Percentiles rank a stretch among this genome's conserved stretches.
Conservation (phyloP, 2,329 filamentous ascomycete genomes). For the Diaporthe destruens region DNA sequence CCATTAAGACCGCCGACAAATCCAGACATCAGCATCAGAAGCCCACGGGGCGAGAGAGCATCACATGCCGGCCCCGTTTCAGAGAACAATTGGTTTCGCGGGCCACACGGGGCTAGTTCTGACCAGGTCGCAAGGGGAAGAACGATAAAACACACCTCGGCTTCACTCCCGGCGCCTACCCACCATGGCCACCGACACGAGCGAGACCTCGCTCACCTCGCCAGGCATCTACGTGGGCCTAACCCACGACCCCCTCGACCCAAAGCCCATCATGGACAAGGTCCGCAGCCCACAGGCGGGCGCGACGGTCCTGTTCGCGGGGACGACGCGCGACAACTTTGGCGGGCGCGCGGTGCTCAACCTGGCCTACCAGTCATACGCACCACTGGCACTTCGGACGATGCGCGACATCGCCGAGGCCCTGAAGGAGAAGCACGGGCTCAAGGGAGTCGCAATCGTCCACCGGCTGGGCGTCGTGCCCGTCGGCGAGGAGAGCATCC, state of each 20-base stretch:
- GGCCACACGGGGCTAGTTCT: background rate
- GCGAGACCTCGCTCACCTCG: constrained; percentile 6
- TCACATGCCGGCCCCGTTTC: background rate
- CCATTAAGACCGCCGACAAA: background rate
- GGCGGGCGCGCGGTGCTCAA: constrained; percentile 77
- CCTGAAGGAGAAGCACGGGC: constrained; percentile 70
- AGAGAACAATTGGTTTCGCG: background rate
- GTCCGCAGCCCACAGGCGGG: constrained; percentile 81
- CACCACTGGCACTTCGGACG: constrained; percentile 75
- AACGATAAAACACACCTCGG: background rate
- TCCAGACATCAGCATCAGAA: constrained; percentile 10
- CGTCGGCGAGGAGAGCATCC: constrained; percentile 92
- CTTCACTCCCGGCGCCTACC: background rate
- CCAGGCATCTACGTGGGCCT: constrained; percentile 73
- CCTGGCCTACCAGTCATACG: constrained; percentile 82
- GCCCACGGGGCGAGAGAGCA: background rate
- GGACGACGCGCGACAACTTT: constrained; percentile 84
- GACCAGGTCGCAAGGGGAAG: background rate
- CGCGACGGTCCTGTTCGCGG: constrained; percentile 82
- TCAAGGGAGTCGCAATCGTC: constrained; percentile 81
- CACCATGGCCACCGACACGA: constrained; percentile 44
- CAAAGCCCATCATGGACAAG: constrained; percentile 68
- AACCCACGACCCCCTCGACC: constrained; percentile 72
- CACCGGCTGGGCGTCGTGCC: constrained; percentile 89
- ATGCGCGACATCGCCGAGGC: constrained; percentile 74